A percentile compares a stretch with the other conserved stretches of the same genome.
These are phyloP conservation scores for Yarrowia sp. DNA, from an alignment of 805 yeast species.

Conservation along the genomic window DNA sequence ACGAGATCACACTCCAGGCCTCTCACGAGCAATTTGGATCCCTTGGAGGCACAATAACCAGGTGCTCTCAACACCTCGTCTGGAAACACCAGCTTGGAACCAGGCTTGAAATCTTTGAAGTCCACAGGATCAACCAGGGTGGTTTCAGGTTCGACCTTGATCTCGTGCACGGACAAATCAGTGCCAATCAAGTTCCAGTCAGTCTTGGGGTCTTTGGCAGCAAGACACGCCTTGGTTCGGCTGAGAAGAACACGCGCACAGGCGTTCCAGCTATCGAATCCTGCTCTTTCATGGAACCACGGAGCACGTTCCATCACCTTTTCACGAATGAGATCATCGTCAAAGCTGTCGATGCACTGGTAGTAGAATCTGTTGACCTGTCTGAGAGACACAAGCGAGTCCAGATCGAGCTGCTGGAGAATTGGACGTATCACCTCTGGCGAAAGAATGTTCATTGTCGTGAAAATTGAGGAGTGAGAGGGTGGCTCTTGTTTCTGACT, in stretches of 20 bases:
- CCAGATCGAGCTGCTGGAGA: not conserved
- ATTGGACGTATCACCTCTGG: not conserved
- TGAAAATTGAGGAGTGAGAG: no score
- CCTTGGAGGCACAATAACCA: not conserved
- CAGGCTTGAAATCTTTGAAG: not conserved
- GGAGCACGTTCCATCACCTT: not conserved
- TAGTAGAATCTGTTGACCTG: not conserved
- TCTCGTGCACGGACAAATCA: no score
- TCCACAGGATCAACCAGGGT: not conserved
- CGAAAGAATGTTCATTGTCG: not conserved
- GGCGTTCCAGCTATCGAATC: not conserved
- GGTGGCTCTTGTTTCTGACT: no score
- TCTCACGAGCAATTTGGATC: not conserved
- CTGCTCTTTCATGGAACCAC: not conserved
- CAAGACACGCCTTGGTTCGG: constrained; percentile 1
- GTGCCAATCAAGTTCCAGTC: not conserved
- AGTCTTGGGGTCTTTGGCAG: not conserved
- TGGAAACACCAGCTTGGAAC: not conserved
- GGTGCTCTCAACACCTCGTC: not conserved
- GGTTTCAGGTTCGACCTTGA: not conserved
- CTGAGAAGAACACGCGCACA: not conserved
- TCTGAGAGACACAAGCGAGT: not conserved
- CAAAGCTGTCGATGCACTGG: not conserved
- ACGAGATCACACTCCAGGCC: not conserved
- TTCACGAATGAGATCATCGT: not conserved